Base-by-base conservation (phyloP, 768 basidiomycete genomes). In the Lactifluus subvellereus region DNA sequence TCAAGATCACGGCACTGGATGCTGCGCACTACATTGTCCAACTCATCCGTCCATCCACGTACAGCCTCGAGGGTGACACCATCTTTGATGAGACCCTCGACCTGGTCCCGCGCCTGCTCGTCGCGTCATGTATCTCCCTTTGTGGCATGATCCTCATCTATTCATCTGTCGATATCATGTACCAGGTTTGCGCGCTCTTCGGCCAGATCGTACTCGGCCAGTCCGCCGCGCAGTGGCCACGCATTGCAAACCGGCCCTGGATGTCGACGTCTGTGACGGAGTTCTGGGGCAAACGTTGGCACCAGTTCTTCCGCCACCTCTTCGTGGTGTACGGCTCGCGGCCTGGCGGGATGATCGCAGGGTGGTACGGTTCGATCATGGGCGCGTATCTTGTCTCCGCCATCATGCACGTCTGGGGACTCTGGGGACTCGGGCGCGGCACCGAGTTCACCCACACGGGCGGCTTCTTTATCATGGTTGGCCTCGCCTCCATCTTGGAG, bases 341-440 rank as follows among this genome's bases (percentile, higher is more conserved):
- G 9, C 77, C 74, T 0, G 58, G 82, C 18, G 68, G 68, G 33
- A 69, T 67, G 58, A 60, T 82, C 7, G 68, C 81, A 32, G 86
- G 87, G 10, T 78, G 79, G 33, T 60, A 69, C 3, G 85, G 83
- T 5, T 72, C 69, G 2, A 73, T 88, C 13, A 62, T 89, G 4
- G 87, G 85, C 10, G 81, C 79, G 3, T 90, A 89, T 69, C 42
- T 81, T 4, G 64, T 82, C 5, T 89, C 88, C 0, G 85, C 80
- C 10, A 22, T 82, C 6, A 69, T 89, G 10, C 89, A 91, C 64
- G 78, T 83, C 62, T 54, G 80, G 27, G 85, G 83, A 7, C 65
- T 83, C 56, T 86, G 80, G 77, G 84, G 83, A 5, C 80, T 88
- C 81, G 81, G 79, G 1, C 75, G 76, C 6, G 86, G 84, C n/a